These are phyloP conservation scores for Phytophthora capsici DNA, from an alignment of 352 stramenopile genomes.

Conservation along the genomic window DNA sequence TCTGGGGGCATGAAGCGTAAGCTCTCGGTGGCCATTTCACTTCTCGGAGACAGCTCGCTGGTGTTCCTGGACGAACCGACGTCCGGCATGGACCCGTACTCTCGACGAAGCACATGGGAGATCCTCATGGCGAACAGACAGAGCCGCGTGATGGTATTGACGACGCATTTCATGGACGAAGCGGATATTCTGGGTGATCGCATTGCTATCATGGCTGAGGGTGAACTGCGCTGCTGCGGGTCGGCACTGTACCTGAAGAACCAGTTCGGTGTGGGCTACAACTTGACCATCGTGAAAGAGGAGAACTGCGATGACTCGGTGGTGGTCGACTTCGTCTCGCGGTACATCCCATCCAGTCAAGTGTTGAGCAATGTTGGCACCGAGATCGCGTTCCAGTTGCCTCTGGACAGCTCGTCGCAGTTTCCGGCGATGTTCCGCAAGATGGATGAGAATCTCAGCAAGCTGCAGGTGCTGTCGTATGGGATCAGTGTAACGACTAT, in stretches of 20 bases:
- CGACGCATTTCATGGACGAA: conserved; percentile 96
- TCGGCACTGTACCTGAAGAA: conserved; percentile 82
- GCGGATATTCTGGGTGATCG: conserved; percentile 86
- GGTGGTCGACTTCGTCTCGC: conserved; percentile 42
- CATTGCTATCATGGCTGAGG: conserved; percentile 84
- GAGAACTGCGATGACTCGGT: conserved; percentile 38
- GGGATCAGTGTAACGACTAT: conserved; percentile 86
- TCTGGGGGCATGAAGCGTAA: conserved; percentile 92
- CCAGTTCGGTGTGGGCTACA: conserved; percentile 66
- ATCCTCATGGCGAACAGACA: conserved; percentile 59
- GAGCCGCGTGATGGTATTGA: conserved; percentile 83
- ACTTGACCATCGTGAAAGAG: conserved; percentile 69
- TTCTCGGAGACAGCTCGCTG: conserved; percentile 82
- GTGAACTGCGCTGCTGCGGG: conserved; percentile 56
- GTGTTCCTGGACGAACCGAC: conserved; percentile 92
- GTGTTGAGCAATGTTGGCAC: conserved; percentile 63
- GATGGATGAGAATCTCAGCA: conserved; percentile 46
- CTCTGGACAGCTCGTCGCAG: conserved; percentile 42
- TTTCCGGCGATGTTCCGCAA: conserved; percentile 64
- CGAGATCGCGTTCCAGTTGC: conserved; percentile 69
- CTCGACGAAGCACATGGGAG: conserved; percentile 91
- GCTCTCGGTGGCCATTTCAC: conserved; percentile 86
- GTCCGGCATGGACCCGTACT: conserved; percentile 95
- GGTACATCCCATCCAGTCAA: conserved; percentile 41
- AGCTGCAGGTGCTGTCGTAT: conserved; percentile 51